These are phyloP conservation scores for Aspergillus costaricaensis DNA, from an alignment of 2,329 filamentous ascomycete species.

Conservation along the genomic window DNA sequence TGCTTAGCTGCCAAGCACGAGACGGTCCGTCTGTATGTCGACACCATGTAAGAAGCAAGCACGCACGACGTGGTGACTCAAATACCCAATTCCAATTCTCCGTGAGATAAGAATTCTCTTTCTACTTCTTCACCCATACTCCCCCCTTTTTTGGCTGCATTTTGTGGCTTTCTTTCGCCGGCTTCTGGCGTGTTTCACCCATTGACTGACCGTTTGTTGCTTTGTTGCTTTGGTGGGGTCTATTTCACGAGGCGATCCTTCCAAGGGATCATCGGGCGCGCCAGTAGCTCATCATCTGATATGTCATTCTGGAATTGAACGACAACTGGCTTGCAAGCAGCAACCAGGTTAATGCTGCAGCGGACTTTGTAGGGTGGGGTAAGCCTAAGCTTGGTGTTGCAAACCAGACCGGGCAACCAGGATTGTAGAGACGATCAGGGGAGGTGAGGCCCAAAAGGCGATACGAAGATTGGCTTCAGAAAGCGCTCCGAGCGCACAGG, in stretches of 20 bases:
- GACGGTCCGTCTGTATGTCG: background rate
- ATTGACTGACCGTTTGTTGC: too few species aligned
- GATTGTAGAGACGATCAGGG: background rate
- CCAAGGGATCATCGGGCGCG: background rate
- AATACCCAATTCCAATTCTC: background rate
- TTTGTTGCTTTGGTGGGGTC: too few species aligned
- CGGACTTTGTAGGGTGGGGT: background rate
- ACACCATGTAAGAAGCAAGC: background rate
- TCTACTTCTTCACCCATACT: background rate
- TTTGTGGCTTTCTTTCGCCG: background rate
- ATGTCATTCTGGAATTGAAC: too few species aligned
- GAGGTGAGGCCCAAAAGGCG: background rate
- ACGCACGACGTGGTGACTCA: background rate
- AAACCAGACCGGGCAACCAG: background rate
- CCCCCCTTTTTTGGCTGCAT: background rate
- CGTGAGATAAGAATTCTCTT: background rate
- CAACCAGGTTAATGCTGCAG: background rate
- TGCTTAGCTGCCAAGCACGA: background rate
- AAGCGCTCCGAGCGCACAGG: background rate
- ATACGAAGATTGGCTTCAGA: background rate
- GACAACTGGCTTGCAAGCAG: background rate
- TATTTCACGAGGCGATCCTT: background rate
- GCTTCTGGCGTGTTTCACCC: background rate
- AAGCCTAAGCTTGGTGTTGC: background rate
- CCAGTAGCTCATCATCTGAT: background rate